A percentile compares a stretch with the other conserved stretches of the same genome.
These are phyloP conservation scores for Podaxis sp. DNA, from an alignment of 768 basidiomycete genomes.

Conservation along the genomic window DNA sequence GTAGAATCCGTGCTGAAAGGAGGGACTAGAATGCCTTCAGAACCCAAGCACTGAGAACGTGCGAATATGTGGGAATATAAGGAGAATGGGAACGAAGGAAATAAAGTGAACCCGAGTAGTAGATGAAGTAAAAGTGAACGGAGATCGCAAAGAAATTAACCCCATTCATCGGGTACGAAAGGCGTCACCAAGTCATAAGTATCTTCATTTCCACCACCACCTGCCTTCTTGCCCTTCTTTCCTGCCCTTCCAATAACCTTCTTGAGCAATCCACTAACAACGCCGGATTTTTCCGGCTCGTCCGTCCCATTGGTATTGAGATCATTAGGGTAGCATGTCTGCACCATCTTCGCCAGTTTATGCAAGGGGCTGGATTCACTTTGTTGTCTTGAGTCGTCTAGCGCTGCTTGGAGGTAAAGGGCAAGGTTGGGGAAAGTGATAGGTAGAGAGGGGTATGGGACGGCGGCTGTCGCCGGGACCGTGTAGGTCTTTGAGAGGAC, in stretches of 20 bases:
- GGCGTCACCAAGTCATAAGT: constrained; percentile 81
- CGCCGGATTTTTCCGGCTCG: constrained; percentile 28
- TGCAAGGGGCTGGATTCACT: constrained; percentile 59
- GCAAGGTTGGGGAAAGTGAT: constrained; percentile 75
- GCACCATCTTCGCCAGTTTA: constrained; percentile 67
- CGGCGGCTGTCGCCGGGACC: constrained; percentile 53
- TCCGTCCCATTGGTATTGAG: constrained; percentile 26
- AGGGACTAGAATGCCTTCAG: not conserved
- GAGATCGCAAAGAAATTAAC: constrained; percentile 26
- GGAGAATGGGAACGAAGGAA: not conserved
- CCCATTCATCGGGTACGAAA: constrained; percentile 75
- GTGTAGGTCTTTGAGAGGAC: constrained; percentile 65
- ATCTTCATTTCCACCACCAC: constrained; percentile 69
- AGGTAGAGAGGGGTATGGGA: constrained; percentile 68
- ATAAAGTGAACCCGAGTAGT: not conserved
- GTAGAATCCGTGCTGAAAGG: not conserved
- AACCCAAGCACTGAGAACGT: not conserved
- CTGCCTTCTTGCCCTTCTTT: constrained; percentile 38
- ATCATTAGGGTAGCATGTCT: constrained; percentile 54
- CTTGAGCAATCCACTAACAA: constrained; percentile 51
- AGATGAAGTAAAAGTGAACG: not conserved
- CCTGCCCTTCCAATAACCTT: constrained; percentile 52
- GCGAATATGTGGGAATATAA: not conserved
- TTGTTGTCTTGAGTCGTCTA: constrained; percentile 64
- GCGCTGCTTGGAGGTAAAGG: constrained; percentile 65